Evolutionary conservation across 176 grass and related monocot genomes (phyloP), one percentile per base, ranked within the genome.

Genomic region (Ampelocalamus luodianensis): DNA sequence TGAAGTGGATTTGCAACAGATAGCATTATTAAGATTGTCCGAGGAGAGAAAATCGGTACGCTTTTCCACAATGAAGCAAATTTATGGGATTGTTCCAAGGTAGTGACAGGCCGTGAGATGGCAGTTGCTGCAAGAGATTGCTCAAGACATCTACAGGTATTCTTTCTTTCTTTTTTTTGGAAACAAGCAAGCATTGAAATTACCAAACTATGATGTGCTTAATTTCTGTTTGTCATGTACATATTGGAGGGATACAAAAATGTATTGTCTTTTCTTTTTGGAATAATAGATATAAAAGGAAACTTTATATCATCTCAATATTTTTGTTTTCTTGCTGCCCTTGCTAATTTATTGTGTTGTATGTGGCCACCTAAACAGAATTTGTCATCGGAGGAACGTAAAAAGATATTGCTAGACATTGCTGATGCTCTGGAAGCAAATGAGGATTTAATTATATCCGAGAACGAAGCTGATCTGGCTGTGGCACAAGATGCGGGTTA

Each of bases 391-490:
- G 97, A 96, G 39, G 90, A 92, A 60, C 94, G 97, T 18, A 94
- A 94, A 82, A 96, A 94, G 67, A 99, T 96, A 90, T 90, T 99
- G 79, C 40, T 96, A 81, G 92, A 96, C 64, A 94, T 99, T 40
- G 97, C 97, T 1, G 88, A 96, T 94, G 84, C 97, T 63, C 81
- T 99, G 71, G 97, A 94, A 87, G 93, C 74, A 89, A 94, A 99
- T 70, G 90, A 94, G 36, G 64, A 54, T 74, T 76, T 89, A 91
- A 96, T 99, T 74, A 82, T 76, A 75, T 83, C 86, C 10, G 93
- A 99, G 87, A 99, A 99, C 80, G 75, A 94, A 76, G 92, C 90
- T 69, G 97, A 99, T 86, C 68, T 99, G 27, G 79, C 73, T 68
- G 82, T 49, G 20, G 93, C 97, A 26, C 88, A 96, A 32, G 65